Evolutionary conservation across 2,329 filamentous ascomycete genomes (phyloP), one percentile per base, ranked within the genome.

Genomic region (Pseudocercospora vitis): DNA sequence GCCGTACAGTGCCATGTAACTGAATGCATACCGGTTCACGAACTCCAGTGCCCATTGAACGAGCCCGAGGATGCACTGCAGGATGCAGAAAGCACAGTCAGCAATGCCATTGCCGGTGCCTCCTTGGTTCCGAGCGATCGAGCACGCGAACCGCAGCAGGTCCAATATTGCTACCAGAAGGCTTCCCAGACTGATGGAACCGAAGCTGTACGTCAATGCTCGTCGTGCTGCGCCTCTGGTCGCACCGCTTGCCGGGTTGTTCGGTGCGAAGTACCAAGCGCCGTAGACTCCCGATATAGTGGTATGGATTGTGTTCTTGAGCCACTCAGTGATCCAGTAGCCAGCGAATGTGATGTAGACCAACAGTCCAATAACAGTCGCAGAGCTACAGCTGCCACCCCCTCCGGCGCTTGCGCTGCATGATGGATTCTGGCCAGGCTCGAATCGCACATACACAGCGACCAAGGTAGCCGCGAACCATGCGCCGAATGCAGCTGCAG

Each of bases 291-390:
- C 91, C 0, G 90, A 88, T 54, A 96, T 87, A 19, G 85, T 91
- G 1, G 87, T 87, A 69, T 97, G 91, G 42, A 96, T 89, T 0
- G 89, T 91, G 73, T 95, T 96, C 76, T 96, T 96, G 63, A 96
- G 76, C 81, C 88, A 92, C 70, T 97, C 92, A 1, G 88, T 87
- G 60, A 96, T 85, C 92, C 92, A 97, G 74, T 95, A 96, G 73
- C 86, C 89, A 49, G 91, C 86, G 65, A 97, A 96, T 0, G 91
- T 95, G 62, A 91, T 81, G 69, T 95, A 96, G 14, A 87, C 88
- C 4, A 95, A 76, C 24, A 96, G 74, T 0, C 91, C 91, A 56
- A 91, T 91, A 39, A 96, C 88, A 60, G 86, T 92, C 48, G 78
- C 89, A 4, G 76, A 78, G 56, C 87, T 85, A 64, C 91, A 96